Evolutionary conservation across 2,329 filamentous ascomycete genomes (phyloP).

Genomic region (Penicillium sumatraense): DNA sequence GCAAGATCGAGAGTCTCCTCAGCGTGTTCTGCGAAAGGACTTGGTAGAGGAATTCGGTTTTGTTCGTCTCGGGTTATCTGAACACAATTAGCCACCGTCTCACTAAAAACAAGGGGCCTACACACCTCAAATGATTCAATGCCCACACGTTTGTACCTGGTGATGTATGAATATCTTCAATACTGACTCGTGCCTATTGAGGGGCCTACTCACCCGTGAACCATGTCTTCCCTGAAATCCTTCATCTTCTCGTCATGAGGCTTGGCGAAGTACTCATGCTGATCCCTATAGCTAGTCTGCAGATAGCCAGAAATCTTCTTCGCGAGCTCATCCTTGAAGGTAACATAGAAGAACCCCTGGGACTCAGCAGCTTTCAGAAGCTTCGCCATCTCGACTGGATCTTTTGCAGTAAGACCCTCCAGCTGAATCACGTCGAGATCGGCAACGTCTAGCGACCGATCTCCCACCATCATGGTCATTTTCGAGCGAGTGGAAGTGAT

Average conservation of each 20-base stretch:
- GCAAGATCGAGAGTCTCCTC: constrained; percentile 1
- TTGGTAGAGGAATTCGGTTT: constrained; percentile 9
- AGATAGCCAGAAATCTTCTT: neutral
- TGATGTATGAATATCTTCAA: neutral
- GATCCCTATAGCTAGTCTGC: neutral
- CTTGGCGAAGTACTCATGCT: neutral
- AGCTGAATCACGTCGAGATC: constrained; percentile 2
- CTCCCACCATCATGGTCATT: constrained; percentile 5
- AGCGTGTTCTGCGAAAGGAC: constrained; percentile 8
- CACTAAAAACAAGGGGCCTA: neutral
- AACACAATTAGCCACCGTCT: neutral
- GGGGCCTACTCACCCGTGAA: constrained; percentile 7
- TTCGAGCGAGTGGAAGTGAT: neutral
- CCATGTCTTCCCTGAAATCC: constrained; percentile 10
- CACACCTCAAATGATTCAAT: neutral
- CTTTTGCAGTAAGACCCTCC: constrained; percentile 12
- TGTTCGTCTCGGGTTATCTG: constrained; percentile 15
- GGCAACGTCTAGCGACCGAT: constrained; percentile 9
- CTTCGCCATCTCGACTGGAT: constrained; percentile 11
- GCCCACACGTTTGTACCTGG: neutral
- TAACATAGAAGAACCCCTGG: constrained; percentile 17
- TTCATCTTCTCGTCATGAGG: constrained; percentile 16
- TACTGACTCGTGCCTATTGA: neutral
- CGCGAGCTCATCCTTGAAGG: constrained; percentile 8
- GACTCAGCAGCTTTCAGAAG: constrained; percentile 17